Evolutionary conservation across 257 asterid genomes (phyloP).

Genomic region (Solanum sitiens): DNA sequence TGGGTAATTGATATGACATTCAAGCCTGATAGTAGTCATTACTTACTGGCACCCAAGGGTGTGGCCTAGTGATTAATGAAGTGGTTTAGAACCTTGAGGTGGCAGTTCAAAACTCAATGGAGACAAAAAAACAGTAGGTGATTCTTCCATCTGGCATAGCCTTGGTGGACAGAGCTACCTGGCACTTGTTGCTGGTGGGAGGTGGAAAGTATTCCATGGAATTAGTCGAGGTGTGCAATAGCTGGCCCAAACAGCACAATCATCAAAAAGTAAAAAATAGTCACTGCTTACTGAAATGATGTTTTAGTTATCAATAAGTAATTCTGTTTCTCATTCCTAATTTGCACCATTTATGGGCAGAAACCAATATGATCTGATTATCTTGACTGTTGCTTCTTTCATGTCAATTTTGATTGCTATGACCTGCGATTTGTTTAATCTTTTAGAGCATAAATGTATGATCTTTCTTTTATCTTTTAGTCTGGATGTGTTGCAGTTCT

Average conservation of each 20-base stretch:
- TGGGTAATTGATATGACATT: background rate
- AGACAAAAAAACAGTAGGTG: background rate
- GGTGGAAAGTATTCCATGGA: background rate
- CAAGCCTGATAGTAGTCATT: background rate
- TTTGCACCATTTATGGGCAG: background rate
- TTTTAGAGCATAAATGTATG: background rate
- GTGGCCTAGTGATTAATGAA: background rate
- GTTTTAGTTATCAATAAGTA: background rate
- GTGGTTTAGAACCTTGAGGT: background rate
- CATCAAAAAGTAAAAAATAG: background rate
- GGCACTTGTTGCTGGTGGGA: background rate
- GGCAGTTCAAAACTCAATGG: background rate
- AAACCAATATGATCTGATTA: background rate
- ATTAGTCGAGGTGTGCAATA: background rate
- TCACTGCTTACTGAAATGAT: background rate
- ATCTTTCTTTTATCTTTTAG: background rate
- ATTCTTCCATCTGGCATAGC: background rate
- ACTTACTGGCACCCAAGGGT: background rate
- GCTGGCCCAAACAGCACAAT: background rate
- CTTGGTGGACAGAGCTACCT: background rate
- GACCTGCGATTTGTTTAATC: background rate
- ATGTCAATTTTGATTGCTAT: background rate
- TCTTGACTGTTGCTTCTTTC: background rate
- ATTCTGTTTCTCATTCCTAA: background rate
- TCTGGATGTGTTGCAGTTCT: background rate